Conservation (phyloP, 2,329 filamentous ascomycete genomes). For the Aspergillus terreus region DNA sequence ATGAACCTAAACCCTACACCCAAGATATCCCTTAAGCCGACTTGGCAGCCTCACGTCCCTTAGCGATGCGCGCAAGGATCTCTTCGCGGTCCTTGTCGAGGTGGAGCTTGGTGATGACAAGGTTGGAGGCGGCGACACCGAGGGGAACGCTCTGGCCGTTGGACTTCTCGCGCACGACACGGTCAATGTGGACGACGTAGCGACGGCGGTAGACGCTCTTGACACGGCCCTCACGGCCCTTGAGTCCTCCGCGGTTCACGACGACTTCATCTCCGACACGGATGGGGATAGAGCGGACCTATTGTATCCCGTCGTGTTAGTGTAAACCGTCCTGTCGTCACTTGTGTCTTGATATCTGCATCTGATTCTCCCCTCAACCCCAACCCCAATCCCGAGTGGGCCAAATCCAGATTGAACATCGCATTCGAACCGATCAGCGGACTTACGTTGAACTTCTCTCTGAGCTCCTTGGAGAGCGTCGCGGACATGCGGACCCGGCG, state of each 20-base stretch:
- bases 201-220: slow-evolving; percentile 97
- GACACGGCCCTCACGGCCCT: slow-evolving; percentile 98
- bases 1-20: slow-evolving; percentile 61
- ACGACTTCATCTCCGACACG: slow-evolving; percentile 96
- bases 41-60: slow-evolving; percentile 51
- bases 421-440: slow-evolving; percentile 4
- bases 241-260: slow-evolving; percentile 89
- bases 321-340: not conserved
- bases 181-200: slow-evolving; percentile 96
- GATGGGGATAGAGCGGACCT: slow-evolving; percentile 94
- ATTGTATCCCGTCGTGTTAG: slow-evolving; percentile 8
- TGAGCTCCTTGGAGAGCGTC: slow-evolving; percentile 91
- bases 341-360: not conserved
- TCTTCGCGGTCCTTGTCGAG: slow-evolving; percentile 58
- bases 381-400: not conserved
- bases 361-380: not conserved
- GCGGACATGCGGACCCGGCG: slow-evolving; percentile 97
- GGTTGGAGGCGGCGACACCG: slow-evolving; percentile 93
- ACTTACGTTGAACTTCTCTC: slow-evolving; percentile 97
- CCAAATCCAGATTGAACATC: not conserved
- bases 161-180: slow-evolving; percentile 93
- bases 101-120: slow-evolving; percentile 98
- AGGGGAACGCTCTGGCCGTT: slow-evolving; percentile 94
- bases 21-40: slow-evolving; percentile 54
- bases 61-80: slow-evolving; percentile 45